These are phyloP conservation scores for Potentilla sterilis DNA, from an alignment of 306 rosid genomes.

Conservation along the genomic window DNA sequence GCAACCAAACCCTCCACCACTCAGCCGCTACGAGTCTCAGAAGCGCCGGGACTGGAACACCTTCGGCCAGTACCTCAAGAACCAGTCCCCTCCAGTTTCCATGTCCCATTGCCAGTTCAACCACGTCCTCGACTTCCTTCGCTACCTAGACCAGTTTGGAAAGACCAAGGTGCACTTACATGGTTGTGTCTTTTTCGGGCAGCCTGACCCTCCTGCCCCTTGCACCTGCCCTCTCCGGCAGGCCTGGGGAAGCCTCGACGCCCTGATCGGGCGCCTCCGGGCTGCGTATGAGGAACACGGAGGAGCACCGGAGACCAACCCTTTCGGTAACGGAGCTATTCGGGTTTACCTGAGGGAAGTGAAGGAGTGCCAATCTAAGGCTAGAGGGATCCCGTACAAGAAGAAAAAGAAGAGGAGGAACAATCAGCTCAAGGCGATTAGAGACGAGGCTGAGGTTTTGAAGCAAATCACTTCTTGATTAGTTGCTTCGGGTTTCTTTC, in stretches of 20 bases:
- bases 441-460: slow-evolving; percentile 45
- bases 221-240: slow-evolving; percentile 84
- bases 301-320: slow-evolving; percentile 68
- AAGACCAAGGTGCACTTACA: slow-evolving; percentile 87
- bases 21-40: slow-evolving; percentile 85
- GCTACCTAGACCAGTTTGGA: slow-evolving; percentile 87
- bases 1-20: slow-evolving; percentile 26
- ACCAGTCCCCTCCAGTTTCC: slow-evolving; percentile 62
- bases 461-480: slow-evolving; percentile 44
- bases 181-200: slow-evolving; percentile 83
- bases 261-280: slow-evolving; percentile 80
- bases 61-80: slow-evolving; percentile 73
- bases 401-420: slow-evolving; percentile 83
- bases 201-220: slow-evolving; percentile 90
- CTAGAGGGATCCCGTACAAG: slow-evolving; percentile 75
- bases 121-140: slow-evolving; percentile 83
- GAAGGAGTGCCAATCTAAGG: slow-evolving; percentile 82
- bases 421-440: slow-evolving; percentile 40
- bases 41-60: slow-evolving; percentile 93
- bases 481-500: slow-evolving; percentile 32
- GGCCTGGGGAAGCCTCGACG: slow-evolving; percentile 96
- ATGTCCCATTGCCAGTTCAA: slow-evolving; percentile 71
- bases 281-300: slow-evolving; percentile 92
- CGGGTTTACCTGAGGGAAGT: slow-evolving; percentile 80
- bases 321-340: slow-evolving; percentile 79